Percentiles rank a stretch among this genome's conserved stretches.
Evolutionary conservation across 169 alveolate species (phyloP).

Genomic region (Plasmodium gallinaceum): DNA sequence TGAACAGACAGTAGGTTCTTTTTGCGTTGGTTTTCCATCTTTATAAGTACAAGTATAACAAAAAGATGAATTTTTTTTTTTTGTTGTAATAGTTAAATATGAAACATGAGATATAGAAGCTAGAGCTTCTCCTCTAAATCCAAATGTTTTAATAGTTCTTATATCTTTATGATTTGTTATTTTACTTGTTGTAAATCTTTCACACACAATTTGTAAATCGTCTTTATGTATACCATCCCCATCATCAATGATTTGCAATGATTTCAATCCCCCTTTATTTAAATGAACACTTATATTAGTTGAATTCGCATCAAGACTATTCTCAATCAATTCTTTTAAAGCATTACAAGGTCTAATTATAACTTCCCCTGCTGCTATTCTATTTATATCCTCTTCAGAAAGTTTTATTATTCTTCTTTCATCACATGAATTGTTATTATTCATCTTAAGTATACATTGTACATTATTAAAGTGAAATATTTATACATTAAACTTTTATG

Average conservation of each 20-base stretch:
- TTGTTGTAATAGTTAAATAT: slow-evolving; percentile 92
- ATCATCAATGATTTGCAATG: slow-evolving; percentile 94
- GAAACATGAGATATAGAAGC: slow-evolving; percentile 95
- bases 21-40: slow-evolving; percentile 87
- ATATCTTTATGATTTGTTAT: slow-evolving; percentile 91
- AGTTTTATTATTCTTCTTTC: slow-evolving; percentile 86
- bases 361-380: slow-evolving; percentile 99
- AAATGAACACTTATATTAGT: slow-evolving; percentile 89
- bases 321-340: slow-evolving; percentile 97
- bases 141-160: slow-evolving; percentile 92
- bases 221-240: slow-evolving; percentile 96
- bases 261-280: slow-evolving; percentile 93
- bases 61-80: slow-evolving; percentile 84
- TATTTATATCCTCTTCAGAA: slow-evolving; percentile 91
- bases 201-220: slow-evolving; percentile 96
- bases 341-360: slow-evolving; percentile 97
- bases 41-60: slow-evolving; percentile 89
- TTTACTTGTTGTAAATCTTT: slow-evolving; percentile 98
- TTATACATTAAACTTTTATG: no score
- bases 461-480: no score
- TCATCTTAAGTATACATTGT: background rate
- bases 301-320: slow-evolving; percentile 98
- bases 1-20: slow-evolving; percentile 77
- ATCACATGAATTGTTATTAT: background rate
- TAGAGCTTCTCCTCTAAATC: slow-evolving; percentile 99